phyloP scores from a whole-genome alignment of 2,329 filamentous ascomycete genomes.

The Pseudogymnoascus sp. region DNA sequence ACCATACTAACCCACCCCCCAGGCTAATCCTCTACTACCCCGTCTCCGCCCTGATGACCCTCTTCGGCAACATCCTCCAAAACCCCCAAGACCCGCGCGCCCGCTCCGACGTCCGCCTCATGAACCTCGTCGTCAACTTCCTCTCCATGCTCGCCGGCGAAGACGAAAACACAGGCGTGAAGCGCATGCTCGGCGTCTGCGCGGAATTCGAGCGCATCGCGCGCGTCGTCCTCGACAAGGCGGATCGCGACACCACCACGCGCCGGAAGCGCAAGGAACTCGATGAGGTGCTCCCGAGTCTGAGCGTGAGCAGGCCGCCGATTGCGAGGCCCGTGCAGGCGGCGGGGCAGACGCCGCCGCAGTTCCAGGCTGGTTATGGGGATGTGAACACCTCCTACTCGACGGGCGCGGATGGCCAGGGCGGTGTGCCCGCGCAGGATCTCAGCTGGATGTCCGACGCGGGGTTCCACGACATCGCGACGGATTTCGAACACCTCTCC shows the following conservation, averaged over 20 bases:
- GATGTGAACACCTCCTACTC: neutral
- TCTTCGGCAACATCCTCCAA: slow-evolving; percentile 94
- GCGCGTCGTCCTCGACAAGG: slow-evolving; percentile 80
- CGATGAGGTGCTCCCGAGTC: slow-evolving; percentile 29
- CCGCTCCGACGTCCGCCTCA: slow-evolving; percentile 78
- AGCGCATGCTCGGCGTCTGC: slow-evolving; percentile 88
- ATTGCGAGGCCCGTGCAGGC: neutral
- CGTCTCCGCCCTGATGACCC: slow-evolving; percentile 84
- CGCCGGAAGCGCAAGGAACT: slow-evolving; percentile 78
- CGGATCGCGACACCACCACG: slow-evolving; percentile 62
- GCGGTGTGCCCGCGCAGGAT: neutral
- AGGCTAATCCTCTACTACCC: slow-evolving; percentile 94
- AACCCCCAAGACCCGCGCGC: slow-evolving; percentile 87
- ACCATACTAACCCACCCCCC: slow-evolving; percentile 24
- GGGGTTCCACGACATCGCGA: neutral
- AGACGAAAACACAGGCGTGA: slow-evolving; percentile 81
- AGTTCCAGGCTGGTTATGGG: neutral
- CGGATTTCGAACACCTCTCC: neutral
- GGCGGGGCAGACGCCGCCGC: neutral
- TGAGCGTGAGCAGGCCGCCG: neutral
- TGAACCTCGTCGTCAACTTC: slow-evolving; percentile 90
- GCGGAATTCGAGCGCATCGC: slow-evolving; percentile 96
- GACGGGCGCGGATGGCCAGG: neutral
- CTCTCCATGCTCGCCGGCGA: slow-evolving; percentile 82
- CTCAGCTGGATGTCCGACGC: neutral